Base-by-base conservation (phyloP, 306 rosid species). In the Mucuna pruriens region DNA sequence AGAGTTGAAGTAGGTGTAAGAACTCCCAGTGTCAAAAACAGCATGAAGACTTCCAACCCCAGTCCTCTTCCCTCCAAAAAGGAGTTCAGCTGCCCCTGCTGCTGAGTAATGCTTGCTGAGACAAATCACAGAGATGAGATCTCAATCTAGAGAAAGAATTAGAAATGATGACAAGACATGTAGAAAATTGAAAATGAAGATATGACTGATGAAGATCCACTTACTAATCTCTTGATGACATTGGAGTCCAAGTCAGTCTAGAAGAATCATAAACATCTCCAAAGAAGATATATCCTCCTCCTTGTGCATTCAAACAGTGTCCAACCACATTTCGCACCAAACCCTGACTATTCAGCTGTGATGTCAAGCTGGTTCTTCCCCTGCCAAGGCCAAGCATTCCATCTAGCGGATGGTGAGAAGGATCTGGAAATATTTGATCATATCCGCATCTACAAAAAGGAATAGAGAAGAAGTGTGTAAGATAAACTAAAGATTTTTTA, bases 311-410 rank as follows among this genome's bases (percentile, higher is more conserved):
- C 71, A 95, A 87, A 78, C 99, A 95, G 34, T 95, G 97, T 31
- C 99, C 99, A 57, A 95, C 20, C 4, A 92, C 92, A 71, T 95
- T 90, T 74, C 89, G 36, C 19, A 91, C 87, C 70, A 89, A 73
- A 58, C 97, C 97, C 77, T 90, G 97, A 80, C 85, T 85, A 51
- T 80, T 82, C 72, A 95, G 87, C 80, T 95, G 99, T 19, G 99
- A 91, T 52, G 91, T 77, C 44, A 93, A 84, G 83, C 99, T 91
- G 68, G 96, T 68, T 79, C 80, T 88, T 55, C 98, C 98, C 79
- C 88, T 90, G 38, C 98, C 98, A 48, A 95, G 93, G 48, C 98
- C 98, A 8, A 95, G 95, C 77, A 95, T 83, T 80, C 99, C 99
- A 74, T 95, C 99, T 42, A 87, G 65, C 8, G 97, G 91, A 80